Evolutionary conservation across 345 rosid genomes (phyloP).

Genomic region (Rhizophora apiculata): DNA sequence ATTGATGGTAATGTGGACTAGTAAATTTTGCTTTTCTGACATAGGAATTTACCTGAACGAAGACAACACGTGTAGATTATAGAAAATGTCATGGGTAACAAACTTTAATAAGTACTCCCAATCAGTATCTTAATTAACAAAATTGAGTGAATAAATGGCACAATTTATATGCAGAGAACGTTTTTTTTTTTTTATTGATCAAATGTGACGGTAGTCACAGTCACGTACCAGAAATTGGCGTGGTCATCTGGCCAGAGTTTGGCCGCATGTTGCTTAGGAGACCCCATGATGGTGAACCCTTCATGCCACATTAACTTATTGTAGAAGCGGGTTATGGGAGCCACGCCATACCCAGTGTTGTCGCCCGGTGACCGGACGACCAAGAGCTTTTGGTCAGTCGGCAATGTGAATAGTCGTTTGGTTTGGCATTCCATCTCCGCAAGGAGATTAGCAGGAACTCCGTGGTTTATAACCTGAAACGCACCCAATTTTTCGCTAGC

Average conservation of each 20-base stretch:
- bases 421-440: slow-evolving; percentile 1
- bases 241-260: slow-evolving; percentile 20
- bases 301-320: slow-evolving; percentile 29
- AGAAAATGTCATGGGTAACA: no score
- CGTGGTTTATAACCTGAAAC: slow-evolving; percentile 28
- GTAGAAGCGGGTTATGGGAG: slow-evolving; percentile 14
- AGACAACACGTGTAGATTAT: no score
- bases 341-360: slow-evolving; percentile 15
- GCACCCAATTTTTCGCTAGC: slow-evolving; percentile 26
- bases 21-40: no score
- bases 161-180: no score
- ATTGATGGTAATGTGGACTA: no score
- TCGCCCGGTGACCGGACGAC: slow-evolving; percentile 20
- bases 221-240: slow-evolving; percentile 10
- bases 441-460: slow-evolving; percentile 13
- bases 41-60: no score
- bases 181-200: neutral
- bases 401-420: slow-evolving; percentile 9
- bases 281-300: slow-evolving; percentile 26
- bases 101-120: no score
- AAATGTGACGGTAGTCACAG: neutral
- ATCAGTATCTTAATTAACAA: no score
- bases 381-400: slow-evolving; percentile 15
- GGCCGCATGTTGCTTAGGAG: slow-evolving; percentile 19
- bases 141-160: no score